Evolutionary conservation across 345 rosid genomes (phyloP).

Genomic region (Isatis tinctoria): DNA sequence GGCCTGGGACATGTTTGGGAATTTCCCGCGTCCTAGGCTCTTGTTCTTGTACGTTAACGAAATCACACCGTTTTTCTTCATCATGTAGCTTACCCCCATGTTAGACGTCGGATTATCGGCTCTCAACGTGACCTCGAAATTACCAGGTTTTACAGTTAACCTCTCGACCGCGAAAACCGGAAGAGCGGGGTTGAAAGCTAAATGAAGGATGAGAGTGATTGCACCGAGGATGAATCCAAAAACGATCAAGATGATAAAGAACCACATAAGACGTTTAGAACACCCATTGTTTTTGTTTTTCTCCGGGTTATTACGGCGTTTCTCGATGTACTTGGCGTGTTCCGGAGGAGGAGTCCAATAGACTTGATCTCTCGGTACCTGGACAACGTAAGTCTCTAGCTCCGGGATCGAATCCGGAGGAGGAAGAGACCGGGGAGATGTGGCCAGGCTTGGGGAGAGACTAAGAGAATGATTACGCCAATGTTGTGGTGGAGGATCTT

Average conservation of each 20-base stretch:
- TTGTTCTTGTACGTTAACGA: conserved; percentile 35
- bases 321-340: conserved; percentile 45
- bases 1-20: conserved; percentile 30
- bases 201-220: not conserved
- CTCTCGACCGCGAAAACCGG: conserved; percentile 12
- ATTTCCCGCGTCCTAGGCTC: conserved; percentile 38
- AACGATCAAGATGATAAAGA: conserved; percentile 18
- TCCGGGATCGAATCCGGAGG: conserved; percentile 9
- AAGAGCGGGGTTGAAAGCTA: conserved; percentile 16
- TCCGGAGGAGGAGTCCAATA: conserved; percentile 59
- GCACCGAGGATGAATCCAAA: conserved; percentile 21
- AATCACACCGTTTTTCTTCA: conserved; percentile 3
- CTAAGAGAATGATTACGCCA: conserved; percentile 30
- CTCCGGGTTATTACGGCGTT: conserved; percentile 27
- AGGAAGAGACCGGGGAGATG: conserved; percentile 16
- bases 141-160: not conserved
- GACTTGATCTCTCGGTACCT: conserved; percentile 65
- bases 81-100: conserved; percentile 32
- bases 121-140: conserved; percentile 22
- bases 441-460: not conserved
- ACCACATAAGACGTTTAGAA: conserved; percentile 22
- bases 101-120: conserved; percentile 39
- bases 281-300: not conserved
- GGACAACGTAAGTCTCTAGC: conserved; percentile 48
- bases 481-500: conserved; percentile 24